Base-by-base conservation (phyloP, 2,329 filamentous ascomycete genomes). In the Colletotrichum cuscutae region DNA sequence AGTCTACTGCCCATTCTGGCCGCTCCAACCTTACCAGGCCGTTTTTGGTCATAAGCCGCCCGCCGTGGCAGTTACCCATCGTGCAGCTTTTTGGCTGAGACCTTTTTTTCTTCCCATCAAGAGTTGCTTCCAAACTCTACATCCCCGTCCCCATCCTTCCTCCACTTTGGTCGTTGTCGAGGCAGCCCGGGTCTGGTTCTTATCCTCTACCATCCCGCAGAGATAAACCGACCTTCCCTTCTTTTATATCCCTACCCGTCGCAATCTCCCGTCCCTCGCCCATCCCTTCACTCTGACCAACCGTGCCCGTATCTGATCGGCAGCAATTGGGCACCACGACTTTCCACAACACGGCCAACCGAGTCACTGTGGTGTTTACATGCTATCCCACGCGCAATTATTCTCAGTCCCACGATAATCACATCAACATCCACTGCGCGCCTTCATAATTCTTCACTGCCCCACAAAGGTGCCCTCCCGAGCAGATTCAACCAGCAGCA, bases 41-140 rank as follows among this genome's bases (percentile, higher is more conserved):
- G 67, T 58, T 73, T 73, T 72, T 63, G 68, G 62, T 71, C 68
- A 72, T 67, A 58, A 66, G 57, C 68, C 53, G 63, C 71, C 68
- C 57, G 42, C 68, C 32, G 58, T 42, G 68, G 71, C 58, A 72
- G 56, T 60, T 19, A 73, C 71, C 68, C 68, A 73, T 35, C 61
- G 67, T 56, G 56, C 62, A 65, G 53, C 26, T 42, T 46, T 57
- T 71, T 32, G 68, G 68, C 42, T 53, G 57, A 62, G 61, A 46
- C 67, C 57, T 68, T 72, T 57, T n/a, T 49, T 67, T 63, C 57
- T 56, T 59, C 68, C 42, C 35, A 56, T 62, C 62, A 53, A 67
- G 59, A 67, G 71, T 52, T 62, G 57, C 52, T 71, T 73, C 58
- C 49, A 12, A 24, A 57, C 37, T 46, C 58, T 65, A 54, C 37